A percentile compares a stretch with the other conserved stretches of the same genome.
Evolutionary conservation across 192 early-diverging fungal genomes (phyloP).

Genomic region (Coemansia sp.): DNA sequence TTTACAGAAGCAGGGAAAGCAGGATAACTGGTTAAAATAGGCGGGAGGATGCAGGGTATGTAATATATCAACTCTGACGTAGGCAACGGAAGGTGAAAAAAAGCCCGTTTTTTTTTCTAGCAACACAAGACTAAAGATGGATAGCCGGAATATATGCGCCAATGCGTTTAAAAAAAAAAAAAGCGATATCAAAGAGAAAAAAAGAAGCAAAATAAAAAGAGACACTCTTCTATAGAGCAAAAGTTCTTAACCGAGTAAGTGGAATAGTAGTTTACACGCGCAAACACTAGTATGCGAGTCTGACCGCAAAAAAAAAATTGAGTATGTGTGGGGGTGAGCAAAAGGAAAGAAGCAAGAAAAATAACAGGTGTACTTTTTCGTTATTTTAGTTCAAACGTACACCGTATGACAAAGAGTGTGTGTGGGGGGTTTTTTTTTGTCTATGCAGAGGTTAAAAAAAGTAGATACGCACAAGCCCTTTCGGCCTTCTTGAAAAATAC

Average conservation of each 20-base stretch:
- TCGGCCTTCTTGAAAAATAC: not conserved
- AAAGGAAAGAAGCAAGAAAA: conserved; percentile 5
- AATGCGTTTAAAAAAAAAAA: not conserved
- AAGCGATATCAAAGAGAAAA: conserved; percentile 1
- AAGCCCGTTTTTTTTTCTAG: not conserved
- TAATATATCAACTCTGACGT: conserved; percentile 1
- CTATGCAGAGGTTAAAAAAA: conserved; percentile 8
- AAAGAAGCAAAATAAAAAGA: conserved; percentile 9
- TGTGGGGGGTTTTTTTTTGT: conserved; percentile 2
- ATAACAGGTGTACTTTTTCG: not conserved
- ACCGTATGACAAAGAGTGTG: not conserved
- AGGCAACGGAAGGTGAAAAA: not conserved
- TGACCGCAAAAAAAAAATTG: conserved; percentile 1
- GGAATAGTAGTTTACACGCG: not conserved
- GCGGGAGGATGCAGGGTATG: not conserved
- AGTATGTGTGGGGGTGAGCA: conserved; percentile 5
- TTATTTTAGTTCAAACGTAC: not conserved
- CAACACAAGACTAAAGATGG: not conserved
- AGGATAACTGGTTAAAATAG: not conserved
- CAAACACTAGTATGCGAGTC: not conserved
- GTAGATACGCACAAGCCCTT: not conserved
- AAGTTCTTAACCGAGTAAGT: not conserved
- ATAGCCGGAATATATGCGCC: not conserved
- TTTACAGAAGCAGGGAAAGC: not conserved
- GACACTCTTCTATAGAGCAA: not conserved